Base-by-base conservation (phyloP, 129 eudicot species). In the Ambrosia trifida region DNA sequence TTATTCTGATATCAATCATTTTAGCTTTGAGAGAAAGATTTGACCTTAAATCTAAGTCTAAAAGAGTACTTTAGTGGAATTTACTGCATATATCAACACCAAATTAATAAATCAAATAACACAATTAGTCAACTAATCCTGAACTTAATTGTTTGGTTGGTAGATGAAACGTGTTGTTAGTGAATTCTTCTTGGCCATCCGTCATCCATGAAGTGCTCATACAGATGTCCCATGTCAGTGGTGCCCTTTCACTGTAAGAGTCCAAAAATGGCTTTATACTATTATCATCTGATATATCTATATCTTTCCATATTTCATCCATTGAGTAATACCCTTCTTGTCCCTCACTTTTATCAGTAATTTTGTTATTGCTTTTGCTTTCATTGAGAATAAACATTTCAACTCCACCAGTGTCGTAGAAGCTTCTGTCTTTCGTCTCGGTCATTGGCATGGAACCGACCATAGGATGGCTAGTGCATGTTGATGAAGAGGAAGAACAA, bases 231-330 rank as follows among this genome's bases (percentile, higher is more conserved):
- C 93, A 89, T 44, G 82, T 66, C 30, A 87, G 78, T 76, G 93
- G 73, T 46, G 76, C 59, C 72, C 86, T 69, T 51, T 49, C 69
- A n/a, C 76, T 52, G 49, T 73, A 81, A 49, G 68, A 75, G 54
- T 85, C 82, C 69, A 68, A 76, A 62, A 76, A 80, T 4, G 90
- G 87, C 40, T 68, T 79, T 51, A 79, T 74, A 36, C 57, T 67
- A 16, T 74, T 66, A 7, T 83, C 84, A 32, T 72, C 87, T 58
- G 74, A 72, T 30, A 76, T 65, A 24, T 67, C 84, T 56, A 83
- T 85, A 35, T 87, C 91, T 40, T 85, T 82, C 96, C 96, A 89
- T 72, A 89, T 87, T 30, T 89, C 96, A 30, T 89, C 96, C 90
- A 86, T 80, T 1, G 96, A 76, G 70, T 70, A 49, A 89, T 59